phyloP scores from a whole-genome alignment of 208 protist genomes.

The Strigomonas oncopelti region DNA sequence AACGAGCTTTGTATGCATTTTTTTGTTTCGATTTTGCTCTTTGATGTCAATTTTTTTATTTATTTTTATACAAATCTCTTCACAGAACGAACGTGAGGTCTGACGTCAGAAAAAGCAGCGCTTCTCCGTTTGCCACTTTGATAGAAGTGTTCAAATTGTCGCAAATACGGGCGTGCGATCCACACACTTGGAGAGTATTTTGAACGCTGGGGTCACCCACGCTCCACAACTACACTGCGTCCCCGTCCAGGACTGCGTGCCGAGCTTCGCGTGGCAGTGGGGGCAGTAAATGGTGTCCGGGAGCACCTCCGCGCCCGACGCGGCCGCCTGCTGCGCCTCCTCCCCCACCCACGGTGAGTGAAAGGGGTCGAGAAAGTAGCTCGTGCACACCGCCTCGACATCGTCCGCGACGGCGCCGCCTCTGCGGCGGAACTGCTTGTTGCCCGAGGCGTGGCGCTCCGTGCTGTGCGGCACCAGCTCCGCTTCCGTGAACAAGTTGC shows the following conservation, averaged over 20 bases:
- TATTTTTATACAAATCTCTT: too few relatives aligned
- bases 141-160: too few relatives aligned
- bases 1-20: too few relatives aligned
- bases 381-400: conserved; percentile 53
- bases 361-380: conserved; percentile 82
- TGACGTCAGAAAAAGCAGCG: neutral
- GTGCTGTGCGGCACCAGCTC: conserved; percentile 56
- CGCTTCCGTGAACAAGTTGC: conserved; percentile 32
- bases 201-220: conserved; percentile 85
- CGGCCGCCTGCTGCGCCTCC: conserved; percentile 45
- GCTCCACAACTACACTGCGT: conserved; percentile 81
- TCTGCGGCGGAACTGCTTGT: conserved; percentile 44
- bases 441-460: conserved; percentile 22
- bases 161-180: conserved; percentile 20
- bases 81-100: too few relatives aligned
- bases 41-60: too few relatives aligned
- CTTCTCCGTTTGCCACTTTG: neutral
- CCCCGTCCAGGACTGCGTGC: conserved; percentile 81
- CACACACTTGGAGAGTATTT: conserved; percentile 60
- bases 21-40: too few relatives aligned
- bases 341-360: conserved; percentile 58
- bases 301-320: conserved; percentile 30
- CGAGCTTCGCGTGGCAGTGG: conserved; percentile 77
- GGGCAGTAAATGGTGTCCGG: conserved; percentile 86
- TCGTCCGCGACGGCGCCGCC: conserved; percentile 14